Conservation (phyloP, 2,329 filamentous ascomycete genomes). For the Pyrenophora tritici-repentis region DNA sequence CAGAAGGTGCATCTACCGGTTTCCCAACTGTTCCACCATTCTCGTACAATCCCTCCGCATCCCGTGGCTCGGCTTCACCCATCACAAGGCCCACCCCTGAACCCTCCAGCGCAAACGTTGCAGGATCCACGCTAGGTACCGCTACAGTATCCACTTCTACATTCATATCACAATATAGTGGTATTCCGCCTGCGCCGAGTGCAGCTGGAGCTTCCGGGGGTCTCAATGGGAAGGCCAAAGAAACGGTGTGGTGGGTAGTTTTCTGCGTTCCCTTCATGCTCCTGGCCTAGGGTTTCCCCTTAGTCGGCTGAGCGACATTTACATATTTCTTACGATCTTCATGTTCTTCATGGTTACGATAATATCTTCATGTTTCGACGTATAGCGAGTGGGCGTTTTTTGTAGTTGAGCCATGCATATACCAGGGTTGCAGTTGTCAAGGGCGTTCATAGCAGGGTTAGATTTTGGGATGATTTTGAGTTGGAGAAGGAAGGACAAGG, state of each 20-base stretch:
- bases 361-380: slow-evolving; percentile 1
- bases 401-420: slow-evolving; percentile 3
- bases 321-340: slow-evolving; percentile 12
- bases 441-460: background rate
- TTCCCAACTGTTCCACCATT: slow-evolving; percentile 8
- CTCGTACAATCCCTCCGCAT: slow-evolving; percentile 10
- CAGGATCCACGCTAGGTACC: slow-evolving; percentile 20
- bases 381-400: background rate
- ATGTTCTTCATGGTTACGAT: slow-evolving; percentile 2
- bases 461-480: background rate
- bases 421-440: slow-evolving; percentile 2
- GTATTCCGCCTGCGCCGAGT: slow-evolving; percentile 36
- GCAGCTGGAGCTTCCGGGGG: slow-evolving; percentile 19
- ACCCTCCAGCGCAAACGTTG: slow-evolving; percentile 8
- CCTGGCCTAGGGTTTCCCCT: background rate
- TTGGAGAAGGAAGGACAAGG: too few relatives aligned
- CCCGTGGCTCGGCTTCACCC: slow-evolving; percentile 8
- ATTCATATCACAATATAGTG: slow-evolving; percentile 18
- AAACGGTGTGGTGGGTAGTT: slow-evolving; percentile 41
- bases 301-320: background rate
- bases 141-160: slow-evolving; percentile 18
- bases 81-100: slow-evolving; percentile 8
- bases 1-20: background rate
- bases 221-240: slow-evolving; percentile 17
- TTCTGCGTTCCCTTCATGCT: slow-evolving; percentile 30